These are phyloP conservation scores for Lyophyllum shimeji DNA, from an alignment of 768 basidiomycete genomes.

Conservation along the genomic window DNA sequence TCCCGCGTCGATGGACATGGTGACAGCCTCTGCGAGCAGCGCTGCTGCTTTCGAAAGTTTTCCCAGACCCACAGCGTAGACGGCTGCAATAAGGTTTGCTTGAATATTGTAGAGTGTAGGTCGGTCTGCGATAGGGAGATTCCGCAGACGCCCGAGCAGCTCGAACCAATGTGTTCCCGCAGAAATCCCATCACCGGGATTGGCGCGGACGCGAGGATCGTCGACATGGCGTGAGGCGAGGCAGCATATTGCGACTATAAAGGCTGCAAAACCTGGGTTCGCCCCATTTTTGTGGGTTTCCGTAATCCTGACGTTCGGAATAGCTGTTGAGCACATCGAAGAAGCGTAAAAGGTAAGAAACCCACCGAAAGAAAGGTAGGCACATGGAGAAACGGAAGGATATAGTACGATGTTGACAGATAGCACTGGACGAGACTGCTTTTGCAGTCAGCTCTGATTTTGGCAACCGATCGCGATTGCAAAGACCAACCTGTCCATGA, in stretches of 20 bases:
- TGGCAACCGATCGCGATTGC: slow-evolving; percentile 15
- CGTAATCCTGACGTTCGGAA: slow-evolving; percentile 67
- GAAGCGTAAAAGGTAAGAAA: slow-evolving; percentile 16
- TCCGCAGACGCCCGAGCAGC: slow-evolving; percentile 81
- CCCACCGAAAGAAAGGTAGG: slow-evolving; percentile 80
- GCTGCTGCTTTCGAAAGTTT: slow-evolving; percentile 86
- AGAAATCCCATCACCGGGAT: slow-evolving; percentile 80
- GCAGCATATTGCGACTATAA: slow-evolving; percentile 92
- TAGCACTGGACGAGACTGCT: slow-evolving; percentile 77
- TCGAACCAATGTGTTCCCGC: slow-evolving; percentile 93
- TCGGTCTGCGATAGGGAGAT: slow-evolving; percentile 83
- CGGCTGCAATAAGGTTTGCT: slow-evolving; percentile 87
- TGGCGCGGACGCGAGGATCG: slow-evolving; percentile 83
- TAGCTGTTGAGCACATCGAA: slow-evolving; percentile 15
- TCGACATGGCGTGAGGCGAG: slow-evolving; percentile 91
- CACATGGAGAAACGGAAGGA: slow-evolving; percentile 90
- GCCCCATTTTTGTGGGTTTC: slow-evolving; percentile 92
- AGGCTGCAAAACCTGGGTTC: slow-evolving; percentile 93
- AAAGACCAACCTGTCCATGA: slow-evolving; percentile 84
- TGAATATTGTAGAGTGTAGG: slow-evolving; percentile 93
- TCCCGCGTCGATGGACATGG: slow-evolving; percentile 86
- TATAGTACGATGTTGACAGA: slow-evolving; percentile 90
- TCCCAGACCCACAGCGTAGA: slow-evolving; percentile 89
- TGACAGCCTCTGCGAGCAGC: slow-evolving; percentile 82
- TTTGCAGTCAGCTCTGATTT: slow-evolving; percentile 6